A percentile compares a stretch with the other conserved stretches of the same genome.
Conservation (phyloP, 176 grass and related monocot species). For the Eremochloa ophiuroides region DNA sequence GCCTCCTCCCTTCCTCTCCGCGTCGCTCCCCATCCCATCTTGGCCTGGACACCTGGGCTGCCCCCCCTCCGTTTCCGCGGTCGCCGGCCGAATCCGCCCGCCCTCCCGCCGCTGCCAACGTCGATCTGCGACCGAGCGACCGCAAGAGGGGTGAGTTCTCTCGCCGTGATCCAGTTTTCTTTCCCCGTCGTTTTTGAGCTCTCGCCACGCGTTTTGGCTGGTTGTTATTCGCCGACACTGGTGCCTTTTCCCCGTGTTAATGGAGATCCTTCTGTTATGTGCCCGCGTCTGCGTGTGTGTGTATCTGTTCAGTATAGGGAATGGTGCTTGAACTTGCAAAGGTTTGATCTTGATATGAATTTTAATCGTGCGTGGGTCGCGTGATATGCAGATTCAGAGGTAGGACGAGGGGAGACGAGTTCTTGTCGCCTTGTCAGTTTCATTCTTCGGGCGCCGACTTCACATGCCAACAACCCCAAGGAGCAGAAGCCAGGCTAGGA, state of each 20-base stretch:
- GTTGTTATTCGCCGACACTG: background rate
- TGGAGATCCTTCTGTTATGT: background rate
- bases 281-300: background rate
- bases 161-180: background rate
- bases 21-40: background rate
- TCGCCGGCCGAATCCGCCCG: background rate
- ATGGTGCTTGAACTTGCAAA: background rate
- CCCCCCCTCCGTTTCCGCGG: conserved; percentile 7
- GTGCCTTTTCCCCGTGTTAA: background rate
- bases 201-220: background rate
- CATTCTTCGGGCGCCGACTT: conserved; percentile 22
- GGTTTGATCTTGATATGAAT: background rate
- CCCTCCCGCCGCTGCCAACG: background rate
- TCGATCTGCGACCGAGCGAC: background rate
- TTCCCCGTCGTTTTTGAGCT: background rate
- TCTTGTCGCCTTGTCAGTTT: conserved; percentile 23
- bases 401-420: background rate
- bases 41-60: conserved; percentile 10
- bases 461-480: conserved; percentile 60
- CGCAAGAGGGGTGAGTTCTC: background rate
- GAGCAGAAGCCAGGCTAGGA: conserved; percentile 54
- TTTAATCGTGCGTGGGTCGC: background rate
- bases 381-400: conserved; percentile 12
- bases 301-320: background rate
- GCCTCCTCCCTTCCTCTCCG: background rate